Evolutionary conservation across 768 basidiomycete species (phyloP).

Genomic region (Lentinula edodes): DNA sequence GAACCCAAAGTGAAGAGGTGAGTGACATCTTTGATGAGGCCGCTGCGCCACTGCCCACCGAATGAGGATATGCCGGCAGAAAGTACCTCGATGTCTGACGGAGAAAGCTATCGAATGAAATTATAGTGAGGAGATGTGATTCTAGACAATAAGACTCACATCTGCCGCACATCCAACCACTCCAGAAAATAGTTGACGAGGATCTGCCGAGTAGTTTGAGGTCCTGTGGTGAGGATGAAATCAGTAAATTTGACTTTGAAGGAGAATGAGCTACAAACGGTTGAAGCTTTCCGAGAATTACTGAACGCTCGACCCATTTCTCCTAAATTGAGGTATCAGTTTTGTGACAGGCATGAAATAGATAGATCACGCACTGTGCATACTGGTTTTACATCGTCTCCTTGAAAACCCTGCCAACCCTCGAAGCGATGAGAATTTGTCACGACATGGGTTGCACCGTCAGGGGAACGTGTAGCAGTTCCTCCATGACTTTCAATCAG

Average conservation of each 20-base stretch:
- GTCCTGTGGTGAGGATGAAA: constrained; percentile 26
- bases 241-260: neutral
- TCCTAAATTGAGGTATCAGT: constrained; percentile 28
- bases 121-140: neutral
- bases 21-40: constrained; percentile 80
- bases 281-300: constrained; percentile 53
- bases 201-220: constrained; percentile 70
- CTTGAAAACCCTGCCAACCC: constrained; percentile 42
- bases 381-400: constrained; percentile 20
- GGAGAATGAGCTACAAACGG: constrained; percentile 31
- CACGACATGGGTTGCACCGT: constrained; percentile 49
- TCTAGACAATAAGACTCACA: constrained; percentile 29
- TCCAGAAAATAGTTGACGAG: constrained; percentile 77
- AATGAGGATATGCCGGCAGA: constrained; percentile 65
- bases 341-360: neutral
- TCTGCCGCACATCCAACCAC: constrained; percentile 69
- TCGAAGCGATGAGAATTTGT: constrained; percentile 51
- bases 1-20: constrained; percentile 67
- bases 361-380: constrained; percentile 28
- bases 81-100: constrained; percentile 66
- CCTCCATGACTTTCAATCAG: constrained; percentile 53
- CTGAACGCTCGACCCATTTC: constrained; percentile 66
- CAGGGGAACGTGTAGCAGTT: constrained; percentile 19
- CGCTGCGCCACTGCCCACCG: constrained; percentile 77
- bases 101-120: constrained; percentile 39